A percentile compares a stretch with the other conserved stretches of the same genome.
phyloP scores from a whole-genome alignment of 1,139 yeast genomes.

The Taphrina sp. region DNA sequence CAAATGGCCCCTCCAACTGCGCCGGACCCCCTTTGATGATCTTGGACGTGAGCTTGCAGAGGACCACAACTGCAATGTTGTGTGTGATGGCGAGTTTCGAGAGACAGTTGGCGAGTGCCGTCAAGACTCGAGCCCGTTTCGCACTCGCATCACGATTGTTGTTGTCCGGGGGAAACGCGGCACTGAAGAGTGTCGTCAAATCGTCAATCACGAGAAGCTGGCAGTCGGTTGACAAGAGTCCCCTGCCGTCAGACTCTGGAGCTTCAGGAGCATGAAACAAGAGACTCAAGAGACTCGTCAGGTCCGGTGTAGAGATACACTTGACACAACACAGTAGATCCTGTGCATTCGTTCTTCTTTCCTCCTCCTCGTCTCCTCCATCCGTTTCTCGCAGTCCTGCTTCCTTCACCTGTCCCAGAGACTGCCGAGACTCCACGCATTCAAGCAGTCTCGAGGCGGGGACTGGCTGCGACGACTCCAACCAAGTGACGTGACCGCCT shows the following conservation, averaged over 20 bases:
- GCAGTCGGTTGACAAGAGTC: conserved; percentile 7
- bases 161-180: conserved; percentile 34
- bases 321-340: background rate
- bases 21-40: conserved; percentile 15
- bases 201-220: conserved; percentile 31
- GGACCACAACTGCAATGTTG: conserved; percentile 6
- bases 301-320: conserved; percentile 16
- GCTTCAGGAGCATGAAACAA: conserved; percentile 4
- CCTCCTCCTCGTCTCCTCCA: background rate
- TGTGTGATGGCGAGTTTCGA: conserved; percentile 28
- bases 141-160: conserved; percentile 6
- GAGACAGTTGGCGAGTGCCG: conserved; percentile 20
- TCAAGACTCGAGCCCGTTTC: conserved; percentile 22
- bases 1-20: conserved; percentile 17
- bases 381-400: background rate
- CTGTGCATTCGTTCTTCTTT: background rate
- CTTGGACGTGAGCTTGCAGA: conserved; percentile 25
- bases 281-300: conserved; percentile 28
- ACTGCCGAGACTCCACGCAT: background rate
- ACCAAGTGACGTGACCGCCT: conserved; percentile 5
- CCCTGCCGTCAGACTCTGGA: background rate
- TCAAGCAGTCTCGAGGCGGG: conserved; percentile 20
- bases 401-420: background rate
- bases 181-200: conserved; percentile 28
- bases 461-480: conserved; percentile 17